Evolutionary conservation across 768 basidiomycete genomes (phyloP).

Genomic region (Saitozyma podzolica): DNA sequence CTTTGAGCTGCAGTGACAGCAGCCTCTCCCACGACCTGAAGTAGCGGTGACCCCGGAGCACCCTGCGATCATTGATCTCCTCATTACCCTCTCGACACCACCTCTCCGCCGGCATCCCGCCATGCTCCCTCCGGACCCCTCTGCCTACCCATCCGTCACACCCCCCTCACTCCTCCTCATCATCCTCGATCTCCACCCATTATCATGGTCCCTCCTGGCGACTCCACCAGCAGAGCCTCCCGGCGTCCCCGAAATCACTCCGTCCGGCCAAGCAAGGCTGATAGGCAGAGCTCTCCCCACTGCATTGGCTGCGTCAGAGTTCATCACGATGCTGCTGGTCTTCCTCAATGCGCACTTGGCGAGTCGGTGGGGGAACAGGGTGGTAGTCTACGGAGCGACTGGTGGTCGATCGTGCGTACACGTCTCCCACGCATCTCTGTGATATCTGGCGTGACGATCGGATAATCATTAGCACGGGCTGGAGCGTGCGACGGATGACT

Average conservation of each 20-base stretch:
- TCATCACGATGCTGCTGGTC: conserved; percentile 80
- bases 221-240: conserved; percentile 18
- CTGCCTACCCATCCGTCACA: conserved; percentile 15
- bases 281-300: conserved; percentile 42
- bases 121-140: no score
- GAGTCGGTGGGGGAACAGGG: conserved; percentile 81
- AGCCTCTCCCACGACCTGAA: no score
- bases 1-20: no score
- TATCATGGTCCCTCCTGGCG: conserved; percentile 78
- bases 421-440: neutral
- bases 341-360: conserved; percentile 94
- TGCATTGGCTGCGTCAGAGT: conserved; percentile 66
- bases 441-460: neutral
- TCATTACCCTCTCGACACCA: no score
- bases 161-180: conserved; percentile 68
- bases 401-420: conserved; percentile 41
- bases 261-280: neutral
- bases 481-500: neutral
- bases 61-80: no score
- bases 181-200: conserved; percentile 79
- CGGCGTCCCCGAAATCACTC: conserved; percentile 5
- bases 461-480: neutral
- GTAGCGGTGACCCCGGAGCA: no score
- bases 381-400: conserved; percentile 83
- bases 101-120: neutral